phyloP scores from a whole-genome alignment of 305 asterid species.

The Fraxinus albicans region DNA sequence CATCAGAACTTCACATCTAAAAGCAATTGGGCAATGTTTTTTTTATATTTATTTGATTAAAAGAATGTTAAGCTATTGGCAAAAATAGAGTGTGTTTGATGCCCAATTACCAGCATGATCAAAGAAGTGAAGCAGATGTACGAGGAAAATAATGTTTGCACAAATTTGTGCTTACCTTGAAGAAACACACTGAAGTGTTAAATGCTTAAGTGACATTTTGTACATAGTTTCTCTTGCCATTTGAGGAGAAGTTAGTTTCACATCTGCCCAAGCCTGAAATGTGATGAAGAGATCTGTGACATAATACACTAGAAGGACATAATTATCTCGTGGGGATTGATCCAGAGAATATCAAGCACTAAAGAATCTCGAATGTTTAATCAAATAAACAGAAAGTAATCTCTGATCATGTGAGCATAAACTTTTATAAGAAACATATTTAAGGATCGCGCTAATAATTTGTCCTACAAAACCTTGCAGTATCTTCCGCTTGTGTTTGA shows the following conservation, averaged over 20 bases:
- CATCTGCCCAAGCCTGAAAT: constrained; percentile 87
- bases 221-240: constrained; percentile 87
- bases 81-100: neutral
- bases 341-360: neutral
- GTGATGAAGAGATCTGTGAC: neutral
- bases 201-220: constrained; percentile 70
- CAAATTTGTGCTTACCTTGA: constrained; percentile 48
- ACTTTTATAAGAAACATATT: neutral
- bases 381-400: neutral
- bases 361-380: neutral
- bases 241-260: constrained; percentile 93
- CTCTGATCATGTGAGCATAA: neutral
- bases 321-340: neutral
- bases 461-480: constrained; percentile 1
- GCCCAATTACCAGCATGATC: neutral
- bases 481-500: neutral
- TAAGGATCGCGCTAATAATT: constrained; percentile 3
- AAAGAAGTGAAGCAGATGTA: constrained; percentile 10
- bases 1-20: constrained; percentile 20
- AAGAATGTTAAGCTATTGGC: neutral
- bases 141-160: neutral
- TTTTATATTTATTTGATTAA: constrained; percentile 10
- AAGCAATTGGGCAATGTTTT: neutral
- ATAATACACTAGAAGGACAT: neutral
- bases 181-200: constrained; percentile 60